phyloP scores from a whole-genome alignment of 129 eudicot genomes.

The Kitagawia praeruptora region DNA sequence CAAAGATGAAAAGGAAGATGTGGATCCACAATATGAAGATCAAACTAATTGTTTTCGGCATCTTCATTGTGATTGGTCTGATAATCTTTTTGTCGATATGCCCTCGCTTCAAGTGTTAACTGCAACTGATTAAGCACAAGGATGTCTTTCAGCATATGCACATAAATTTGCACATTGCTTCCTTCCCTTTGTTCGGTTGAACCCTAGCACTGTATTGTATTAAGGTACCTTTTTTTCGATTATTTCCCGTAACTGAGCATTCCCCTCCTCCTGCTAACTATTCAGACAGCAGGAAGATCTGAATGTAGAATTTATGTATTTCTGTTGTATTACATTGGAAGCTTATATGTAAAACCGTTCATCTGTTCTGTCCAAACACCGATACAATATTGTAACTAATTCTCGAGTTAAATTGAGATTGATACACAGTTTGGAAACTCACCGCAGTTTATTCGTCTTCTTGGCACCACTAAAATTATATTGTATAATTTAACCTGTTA shows the following conservation, averaged over 20 bases:
- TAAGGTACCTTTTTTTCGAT: neutral
- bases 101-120: conserved; percentile 46
- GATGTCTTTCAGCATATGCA: neutral
- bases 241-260: neutral
- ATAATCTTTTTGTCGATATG: conserved; percentile 40
- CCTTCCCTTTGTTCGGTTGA: neutral
- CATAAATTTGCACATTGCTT: neutral
- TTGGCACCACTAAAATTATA: no score
- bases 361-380: neutral
- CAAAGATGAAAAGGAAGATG: conserved; percentile 63
- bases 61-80: conserved; percentile 34
- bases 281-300: neutral
- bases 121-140: neutral
- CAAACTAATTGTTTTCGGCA: conserved; percentile 46
- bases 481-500: no score
- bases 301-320: neutral
- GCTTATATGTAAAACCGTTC: neutral
- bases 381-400: neutral
- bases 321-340: neutral
- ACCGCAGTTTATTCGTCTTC: no score
- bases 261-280: neutral
- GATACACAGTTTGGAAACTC: neutral
- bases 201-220: neutral
- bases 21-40: conserved; percentile 67
- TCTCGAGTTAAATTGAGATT: neutral